Percentiles rank a stretch among this genome's conserved stretches.
Evolutionary conservation across 78 protist species (phyloP).

Genomic region (Tieghemostelium lacteum): DNA sequence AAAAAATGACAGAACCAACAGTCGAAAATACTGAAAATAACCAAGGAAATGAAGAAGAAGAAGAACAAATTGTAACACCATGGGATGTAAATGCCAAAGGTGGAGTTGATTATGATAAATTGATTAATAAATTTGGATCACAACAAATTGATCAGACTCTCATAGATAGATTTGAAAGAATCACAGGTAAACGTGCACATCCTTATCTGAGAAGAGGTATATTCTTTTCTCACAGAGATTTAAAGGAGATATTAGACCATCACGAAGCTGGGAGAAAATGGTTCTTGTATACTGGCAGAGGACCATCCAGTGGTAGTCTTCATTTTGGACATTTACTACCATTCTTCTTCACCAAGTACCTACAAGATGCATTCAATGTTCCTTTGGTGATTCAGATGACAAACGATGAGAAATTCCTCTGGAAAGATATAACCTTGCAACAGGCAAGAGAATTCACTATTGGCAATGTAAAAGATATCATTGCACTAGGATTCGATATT

Average conservation of each 20-base stretch:
- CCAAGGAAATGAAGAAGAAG: slow-evolving; percentile 7
- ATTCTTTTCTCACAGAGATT: slow-evolving; percentile 96
- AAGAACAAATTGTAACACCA: slow-evolving; percentile 60
- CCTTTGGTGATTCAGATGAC: slow-evolving; percentile 99
- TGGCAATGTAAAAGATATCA: slow-evolving; percentile 98
- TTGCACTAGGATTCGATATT: slow-evolving; percentile 99
- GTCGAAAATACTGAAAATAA: not conserved
- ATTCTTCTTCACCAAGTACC: slow-evolving; percentile 96
- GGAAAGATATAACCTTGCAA: slow-evolving; percentile 91
- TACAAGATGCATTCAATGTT: slow-evolving; percentile 96
- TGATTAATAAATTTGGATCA: slow-evolving; percentile 90
- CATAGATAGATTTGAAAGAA: slow-evolving; percentile 87
- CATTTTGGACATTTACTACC: slow-evolving; percentile 99
- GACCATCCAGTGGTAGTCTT: slow-evolving; percentile 97
- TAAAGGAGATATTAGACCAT: slow-evolving; percentile 84
- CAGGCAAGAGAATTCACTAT: slow-evolving; percentile 74
- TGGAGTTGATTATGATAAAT: slow-evolving; percentile 94
- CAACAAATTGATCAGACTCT: slow-evolving; percentile 67
- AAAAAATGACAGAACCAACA: no score
- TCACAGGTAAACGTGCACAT: slow-evolving; percentile 92
- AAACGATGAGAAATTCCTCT: slow-evolving; percentile 99
- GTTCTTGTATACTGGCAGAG: slow-evolving; percentile 99
- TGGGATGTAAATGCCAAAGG: slow-evolving; percentile 56
- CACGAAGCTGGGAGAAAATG: slow-evolving; percentile 94
- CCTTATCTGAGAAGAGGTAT: slow-evolving; percentile 88